phyloP scores from a whole-genome alignment of 1,139 yeast genomes.

The Debaryomycetaceae sp. region DNA sequence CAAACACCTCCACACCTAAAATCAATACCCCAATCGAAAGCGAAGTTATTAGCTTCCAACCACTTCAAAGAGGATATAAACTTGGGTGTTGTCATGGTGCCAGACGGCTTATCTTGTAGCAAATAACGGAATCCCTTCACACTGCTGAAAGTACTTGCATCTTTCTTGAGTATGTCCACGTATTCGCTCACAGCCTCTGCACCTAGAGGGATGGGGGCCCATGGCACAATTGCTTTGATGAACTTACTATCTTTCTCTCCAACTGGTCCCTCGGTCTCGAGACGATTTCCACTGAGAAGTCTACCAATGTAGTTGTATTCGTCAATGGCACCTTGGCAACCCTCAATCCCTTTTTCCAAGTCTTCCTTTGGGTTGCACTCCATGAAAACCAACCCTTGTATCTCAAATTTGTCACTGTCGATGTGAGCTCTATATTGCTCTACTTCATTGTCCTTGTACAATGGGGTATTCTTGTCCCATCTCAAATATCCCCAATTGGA shows the following conservation, averaged over 20 bases:
- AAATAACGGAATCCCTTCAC: constrained; percentile 37
- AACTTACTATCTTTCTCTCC: not conserved
- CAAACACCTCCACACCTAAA: constrained; percentile 31
- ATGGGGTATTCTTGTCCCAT: constrained; percentile 1
- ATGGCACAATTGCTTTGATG: constrained; percentile 13
- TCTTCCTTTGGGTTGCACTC: constrained; percentile 2
- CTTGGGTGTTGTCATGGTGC: constrained; percentile 20
- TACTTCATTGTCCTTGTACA: not conserved
- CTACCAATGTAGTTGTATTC: constrained; percentile 1
- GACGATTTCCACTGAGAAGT: not conserved
- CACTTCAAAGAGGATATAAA: constrained; percentile 28
- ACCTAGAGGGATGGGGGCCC: constrained; percentile 17
- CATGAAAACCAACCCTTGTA: constrained; percentile 4
- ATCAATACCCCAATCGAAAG: constrained; percentile 42
- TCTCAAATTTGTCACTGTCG: not conserved
- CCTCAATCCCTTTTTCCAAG: constrained; percentile 1
- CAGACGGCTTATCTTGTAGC: constrained; percentile 36
- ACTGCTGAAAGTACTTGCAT: constrained; percentile 5
- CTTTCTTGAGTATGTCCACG: constrained; percentile 7
- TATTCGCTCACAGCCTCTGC: constrained; percentile 6
- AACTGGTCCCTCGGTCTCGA: not conserved
- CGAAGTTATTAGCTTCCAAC: constrained; percentile 20
- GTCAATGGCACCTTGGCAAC: constrained; percentile 2
- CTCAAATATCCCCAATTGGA: constrained; percentile 1
- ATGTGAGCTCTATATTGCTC: not conserved